Evolutionary conservation across 345 rosid genomes (phyloP).

Genomic region (Arabidopsis thaliana): DNA sequence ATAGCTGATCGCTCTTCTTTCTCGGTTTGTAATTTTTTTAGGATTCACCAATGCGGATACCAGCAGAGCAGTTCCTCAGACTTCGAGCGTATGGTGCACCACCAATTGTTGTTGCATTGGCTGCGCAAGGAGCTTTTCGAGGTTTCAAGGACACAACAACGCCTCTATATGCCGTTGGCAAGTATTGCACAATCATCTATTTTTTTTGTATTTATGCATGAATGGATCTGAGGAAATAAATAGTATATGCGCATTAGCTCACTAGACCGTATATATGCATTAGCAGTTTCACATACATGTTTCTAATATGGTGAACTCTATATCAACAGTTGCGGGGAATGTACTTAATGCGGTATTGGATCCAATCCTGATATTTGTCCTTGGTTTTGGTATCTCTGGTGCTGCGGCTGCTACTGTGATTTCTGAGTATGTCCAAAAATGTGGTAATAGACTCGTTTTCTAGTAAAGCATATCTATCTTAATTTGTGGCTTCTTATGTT

Average conservation of each 20-base stretch:
- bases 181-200: constrained; percentile 49
- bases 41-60: constrained; percentile 91
- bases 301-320: constrained; percentile 31
- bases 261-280: no score
- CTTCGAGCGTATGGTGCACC: constrained; percentile 93
- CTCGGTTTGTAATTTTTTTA: constrained; percentile 30
- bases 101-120: constrained; percentile 90
- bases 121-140: constrained; percentile 94
- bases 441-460: constrained; percentile 51
- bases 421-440: constrained; percentile 87
- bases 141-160: constrained; percentile 95
- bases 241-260: no score
- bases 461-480: constrained; percentile 23
- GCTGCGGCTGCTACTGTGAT: constrained; percentile 92
- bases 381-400: constrained; percentile 78
- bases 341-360: constrained; percentile 77
- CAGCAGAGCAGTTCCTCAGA: constrained; percentile 81
- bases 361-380: constrained; percentile 73
- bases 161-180: constrained; percentile 91
- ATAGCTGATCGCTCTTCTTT: not conserved
- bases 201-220: constrained; percentile 6
- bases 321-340: constrained; percentile 78
- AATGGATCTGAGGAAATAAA: not conserved
- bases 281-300: not conserved
- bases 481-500: constrained; percentile 19